These are phyloP conservation scores for Aspergillus baeticus DNA, from an alignment of 495 filamentous ascomycete genomes.

Conservation along the genomic window DNA sequence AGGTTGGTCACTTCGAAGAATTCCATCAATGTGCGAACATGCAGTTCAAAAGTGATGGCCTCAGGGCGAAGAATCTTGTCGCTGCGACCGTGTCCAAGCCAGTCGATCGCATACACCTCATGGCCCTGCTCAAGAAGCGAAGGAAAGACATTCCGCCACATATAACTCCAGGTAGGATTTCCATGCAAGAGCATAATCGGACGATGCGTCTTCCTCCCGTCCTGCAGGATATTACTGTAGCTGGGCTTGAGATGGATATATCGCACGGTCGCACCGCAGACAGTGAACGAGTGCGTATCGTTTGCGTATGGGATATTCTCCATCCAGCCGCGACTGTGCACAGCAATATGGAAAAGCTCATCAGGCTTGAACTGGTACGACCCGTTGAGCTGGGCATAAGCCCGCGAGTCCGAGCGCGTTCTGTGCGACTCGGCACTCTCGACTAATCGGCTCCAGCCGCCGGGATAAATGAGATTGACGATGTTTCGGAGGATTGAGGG, in stretches of 20 bases:
- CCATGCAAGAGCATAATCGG: neutral
- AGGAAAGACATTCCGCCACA: constrained; percentile 2
- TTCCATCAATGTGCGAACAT: neutral
- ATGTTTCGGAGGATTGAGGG: neutral
- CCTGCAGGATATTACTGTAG: neutral
- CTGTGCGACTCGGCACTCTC: neutral
- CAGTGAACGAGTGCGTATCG: neutral
- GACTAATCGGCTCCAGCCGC: neutral
- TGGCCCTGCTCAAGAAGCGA: neutral
- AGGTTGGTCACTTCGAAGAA: neutral
- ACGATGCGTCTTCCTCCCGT: neutral
- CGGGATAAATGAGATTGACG: neutral
- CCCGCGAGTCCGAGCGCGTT: neutral
- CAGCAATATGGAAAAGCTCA: neutral
- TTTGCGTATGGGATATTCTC: neutral
- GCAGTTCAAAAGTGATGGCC: neutral
- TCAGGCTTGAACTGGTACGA: neutral
- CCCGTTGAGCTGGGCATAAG: neutral
- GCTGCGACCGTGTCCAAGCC: neutral
- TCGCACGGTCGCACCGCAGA: neutral
- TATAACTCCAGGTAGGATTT: neutral
- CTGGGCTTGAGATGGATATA: neutral
- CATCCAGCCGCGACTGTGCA: neutral
- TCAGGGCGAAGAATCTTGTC: neutral
- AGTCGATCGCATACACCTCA: neutral